phyloP scores from a whole-genome alignment of 129 eudicot genomes.

The Logfia minima region DNA sequence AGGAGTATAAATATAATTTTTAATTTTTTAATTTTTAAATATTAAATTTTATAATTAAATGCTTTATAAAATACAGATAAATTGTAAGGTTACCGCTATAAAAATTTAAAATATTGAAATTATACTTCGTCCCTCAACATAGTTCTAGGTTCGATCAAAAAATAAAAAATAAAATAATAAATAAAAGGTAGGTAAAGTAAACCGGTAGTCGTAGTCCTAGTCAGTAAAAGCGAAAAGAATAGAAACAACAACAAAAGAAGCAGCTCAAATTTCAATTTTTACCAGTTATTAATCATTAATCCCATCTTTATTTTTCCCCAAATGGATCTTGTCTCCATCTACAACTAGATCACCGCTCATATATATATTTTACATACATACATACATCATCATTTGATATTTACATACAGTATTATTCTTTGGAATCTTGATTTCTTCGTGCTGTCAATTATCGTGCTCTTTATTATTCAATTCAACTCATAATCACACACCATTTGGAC shows the following conservation, averaged over 20 bases:
- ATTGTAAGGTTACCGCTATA: too few species aligned
- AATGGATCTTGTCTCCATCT: constrained; percentile 32
- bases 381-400: neutral
- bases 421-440: neutral
- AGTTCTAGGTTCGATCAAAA: too few species aligned
- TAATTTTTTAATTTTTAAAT: too few species aligned
- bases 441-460: constrained; percentile 26
- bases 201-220: neutral
- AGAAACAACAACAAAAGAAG: neutral
- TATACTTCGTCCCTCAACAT: too few species aligned
- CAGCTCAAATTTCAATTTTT: neutral
- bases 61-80: too few species aligned
- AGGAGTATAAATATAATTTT: too few species aligned
- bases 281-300: neutral
- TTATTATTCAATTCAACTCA: constrained; percentile 17
- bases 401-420: constrained; percentile 21
- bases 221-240: neutral
- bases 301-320: neutral
- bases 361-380: neutral
- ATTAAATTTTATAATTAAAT: too few species aligned
- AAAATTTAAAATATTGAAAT: too few species aligned
- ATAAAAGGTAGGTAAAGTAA: too few species aligned
- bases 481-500: constrained; percentile 17
- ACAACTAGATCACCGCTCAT: constrained; percentile 22
- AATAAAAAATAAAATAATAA: too few species aligned